These are phyloP conservation scores for Termitomyces sp. DNA, from an alignment of 1,284 basidiomycete genomes.

Conservation along the genomic window DNA sequence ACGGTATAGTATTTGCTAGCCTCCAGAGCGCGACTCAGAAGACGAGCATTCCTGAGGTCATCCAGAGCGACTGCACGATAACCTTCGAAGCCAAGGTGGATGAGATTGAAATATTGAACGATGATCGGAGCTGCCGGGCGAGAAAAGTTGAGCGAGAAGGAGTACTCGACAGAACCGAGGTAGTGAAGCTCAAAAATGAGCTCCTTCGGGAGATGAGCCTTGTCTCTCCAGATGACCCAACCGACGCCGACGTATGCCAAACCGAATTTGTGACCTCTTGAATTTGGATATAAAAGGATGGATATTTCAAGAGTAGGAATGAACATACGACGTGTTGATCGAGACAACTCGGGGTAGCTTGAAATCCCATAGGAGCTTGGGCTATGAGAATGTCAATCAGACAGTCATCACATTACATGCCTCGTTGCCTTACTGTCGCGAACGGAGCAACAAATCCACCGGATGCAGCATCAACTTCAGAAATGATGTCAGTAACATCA, in stretches of 20 bases:
- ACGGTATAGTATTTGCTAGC: slow-evolving; percentile 72
- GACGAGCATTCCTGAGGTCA: slow-evolving; percentile 81
- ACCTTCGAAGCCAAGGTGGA: slow-evolving; percentile 82
- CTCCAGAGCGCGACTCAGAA: slow-evolving; percentile 85
- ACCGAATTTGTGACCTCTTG: slow-evolving; percentile 83
- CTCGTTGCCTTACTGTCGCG: slow-evolving; percentile 36
- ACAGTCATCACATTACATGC: not conserved
- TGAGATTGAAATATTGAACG: slow-evolving; percentile 88
- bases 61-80: slow-evolving; percentile 72
- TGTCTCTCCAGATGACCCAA: slow-evolving; percentile 82
- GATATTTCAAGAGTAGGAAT: not conserved
- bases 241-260: slow-evolving; percentile 87
- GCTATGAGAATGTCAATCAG: slow-evolving; percentile 31
- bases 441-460: slow-evolving; percentile 88
- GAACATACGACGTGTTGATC: slow-evolving; percentile 67
- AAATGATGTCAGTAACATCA: not conserved
- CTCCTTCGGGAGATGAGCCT: slow-evolving; percentile 78
- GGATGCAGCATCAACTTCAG: slow-evolving; percentile 68
- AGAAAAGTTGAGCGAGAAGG: slow-evolving; percentile 94
- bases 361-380: slow-evolving; percentile 85
- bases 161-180: slow-evolving; percentile 55
- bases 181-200: slow-evolving; percentile 94
- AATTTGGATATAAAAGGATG: not conserved
- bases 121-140: slow-evolving; percentile 88
- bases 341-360: slow-evolving; percentile 81